phyloP scores from a whole-genome alignment of 1,139 yeast genomes.

The Sugiyamaella grinbergsii region DNA sequence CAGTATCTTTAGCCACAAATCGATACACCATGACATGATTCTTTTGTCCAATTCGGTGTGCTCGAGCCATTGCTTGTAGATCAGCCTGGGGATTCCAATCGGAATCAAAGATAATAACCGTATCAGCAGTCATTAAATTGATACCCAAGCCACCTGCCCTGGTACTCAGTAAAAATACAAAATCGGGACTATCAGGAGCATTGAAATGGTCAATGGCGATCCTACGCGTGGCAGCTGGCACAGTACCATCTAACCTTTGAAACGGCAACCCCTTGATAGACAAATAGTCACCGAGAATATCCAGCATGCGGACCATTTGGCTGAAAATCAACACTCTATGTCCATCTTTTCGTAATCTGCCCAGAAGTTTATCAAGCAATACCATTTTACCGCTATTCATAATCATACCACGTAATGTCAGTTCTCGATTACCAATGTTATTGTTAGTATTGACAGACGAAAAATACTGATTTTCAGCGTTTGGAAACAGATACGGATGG shows the following conservation, averaged over 20 bases:
- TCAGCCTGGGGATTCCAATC: constrained; percentile 99
- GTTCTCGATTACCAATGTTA: constrained; percentile 55
- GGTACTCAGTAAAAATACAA: constrained; percentile 86
- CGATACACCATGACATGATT: constrained; percentile 96
- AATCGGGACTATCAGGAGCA: constrained; percentile 90
- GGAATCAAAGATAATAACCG: constrained; percentile 94
- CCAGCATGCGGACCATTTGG: constrained; percentile 96
- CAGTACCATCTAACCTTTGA: constrained; percentile 95
- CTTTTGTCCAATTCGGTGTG: constrained; percentile 98
- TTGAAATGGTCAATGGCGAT: constrained; percentile 96
- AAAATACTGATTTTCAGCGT: constrained; percentile 84
- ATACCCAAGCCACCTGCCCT: constrained; percentile 99
- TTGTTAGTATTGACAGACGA: constrained; percentile 49
- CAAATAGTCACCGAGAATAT: constrained; percentile 90
- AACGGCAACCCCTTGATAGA: constrained; percentile 86
- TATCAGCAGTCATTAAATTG: constrained; percentile 97
- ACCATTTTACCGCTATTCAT: constrained; percentile 99
- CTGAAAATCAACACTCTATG: constrained; percentile 93
- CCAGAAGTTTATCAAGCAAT: constrained; percentile 80
- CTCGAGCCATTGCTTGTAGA: constrained; percentile 99
- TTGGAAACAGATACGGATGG: constrained; percentile 93
- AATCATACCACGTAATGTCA: constrained; percentile 81
- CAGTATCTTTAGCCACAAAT: constrained; percentile 95
- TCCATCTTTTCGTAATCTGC: constrained; percentile 85
- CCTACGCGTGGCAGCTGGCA: constrained; percentile 91